Conservation (phyloP, 2,329 filamentous ascomycete species). For the Microdochium bolleyi region DNA sequence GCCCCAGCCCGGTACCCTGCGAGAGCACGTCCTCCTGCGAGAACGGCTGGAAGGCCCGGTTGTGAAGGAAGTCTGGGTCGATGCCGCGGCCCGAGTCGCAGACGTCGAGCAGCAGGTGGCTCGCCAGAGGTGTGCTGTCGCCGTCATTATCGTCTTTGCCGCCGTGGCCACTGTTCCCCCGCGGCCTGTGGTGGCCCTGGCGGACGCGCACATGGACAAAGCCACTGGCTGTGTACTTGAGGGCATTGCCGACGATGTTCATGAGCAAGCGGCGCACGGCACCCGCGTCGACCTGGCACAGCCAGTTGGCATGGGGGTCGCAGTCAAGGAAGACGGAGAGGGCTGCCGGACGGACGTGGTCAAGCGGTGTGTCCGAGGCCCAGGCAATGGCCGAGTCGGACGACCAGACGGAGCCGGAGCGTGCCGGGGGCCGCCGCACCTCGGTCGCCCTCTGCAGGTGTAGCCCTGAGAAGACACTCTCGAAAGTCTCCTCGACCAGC, state of each 20-base stretch:
- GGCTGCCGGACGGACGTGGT: not conserved
- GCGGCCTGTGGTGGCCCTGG: too few relatives aligned
- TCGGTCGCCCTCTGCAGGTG: slow-evolving; percentile 19
- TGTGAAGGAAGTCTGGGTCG: slow-evolving; percentile 50
- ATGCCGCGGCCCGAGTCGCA: slow-evolving; percentile 61
- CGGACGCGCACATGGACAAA: slow-evolving; percentile 29
- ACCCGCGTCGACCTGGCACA: slow-evolving; percentile 41
- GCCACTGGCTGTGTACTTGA: slow-evolving; percentile 41
- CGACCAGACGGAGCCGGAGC: slow-evolving; percentile 2
- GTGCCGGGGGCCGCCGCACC: slow-evolving; percentile 6
- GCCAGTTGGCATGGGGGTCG: slow-evolving; percentile 37
- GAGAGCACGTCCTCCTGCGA: slow-evolving; percentile 53
- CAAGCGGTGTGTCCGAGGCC: not conserved
- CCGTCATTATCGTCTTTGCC: slow-evolving; percentile 3
- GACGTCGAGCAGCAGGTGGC: slow-evolving; percentile 35
- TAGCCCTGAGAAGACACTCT: slow-evolving; percentile 37
- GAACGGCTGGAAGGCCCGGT: slow-evolving; percentile 55
- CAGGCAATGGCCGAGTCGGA: not conserved
- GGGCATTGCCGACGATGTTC: slow-evolving; percentile 44
- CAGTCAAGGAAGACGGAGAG: slow-evolving; percentile 43
- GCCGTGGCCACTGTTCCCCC: too few relatives aligned
- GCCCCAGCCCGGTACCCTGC: slow-evolving; percentile 54
- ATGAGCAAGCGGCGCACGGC: slow-evolving; percentile 30
- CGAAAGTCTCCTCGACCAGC: slow-evolving; percentile 36
- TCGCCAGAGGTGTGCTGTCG: slow-evolving; percentile 6